Conservation (phyloP, 163 green algal species). For the Chlamydomonas reinhardtii region DNA sequence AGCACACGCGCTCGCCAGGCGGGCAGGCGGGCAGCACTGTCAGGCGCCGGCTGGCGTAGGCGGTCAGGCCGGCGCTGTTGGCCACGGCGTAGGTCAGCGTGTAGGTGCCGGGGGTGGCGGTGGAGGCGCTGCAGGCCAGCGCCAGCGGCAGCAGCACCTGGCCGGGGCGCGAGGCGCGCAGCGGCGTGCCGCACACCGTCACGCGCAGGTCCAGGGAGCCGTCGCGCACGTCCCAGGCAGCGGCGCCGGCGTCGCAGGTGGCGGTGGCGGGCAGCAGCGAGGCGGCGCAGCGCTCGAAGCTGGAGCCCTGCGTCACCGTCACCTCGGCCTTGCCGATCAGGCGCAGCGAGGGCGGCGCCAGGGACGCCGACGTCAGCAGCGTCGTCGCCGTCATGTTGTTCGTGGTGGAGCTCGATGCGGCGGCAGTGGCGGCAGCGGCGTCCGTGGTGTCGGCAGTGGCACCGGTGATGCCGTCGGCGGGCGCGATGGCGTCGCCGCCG, state of each 20-base stretch:
- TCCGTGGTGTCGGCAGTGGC: neutral
- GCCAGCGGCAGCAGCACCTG: constrained; percentile 46
- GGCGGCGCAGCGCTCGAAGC: constrained; percentile 31
- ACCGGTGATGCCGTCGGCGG: neutral
- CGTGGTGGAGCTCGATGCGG: neutral
- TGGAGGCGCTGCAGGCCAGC: constrained; percentile 53
- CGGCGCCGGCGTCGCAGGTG: constrained; percentile 42
- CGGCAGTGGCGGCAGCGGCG: neutral
- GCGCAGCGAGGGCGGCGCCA: neutral
- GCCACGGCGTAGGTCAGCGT: constrained; percentile 55
- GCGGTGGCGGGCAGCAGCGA: neutral
- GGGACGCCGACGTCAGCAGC: neutral
- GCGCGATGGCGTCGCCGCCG: constrained; percentile 1
- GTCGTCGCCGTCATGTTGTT: neutral
- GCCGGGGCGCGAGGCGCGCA: constrained; percentile 6
- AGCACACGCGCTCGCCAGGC: constrained; percentile 55
- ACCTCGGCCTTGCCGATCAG: constrained; percentile 10
- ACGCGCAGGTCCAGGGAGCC: constrained; percentile 32
- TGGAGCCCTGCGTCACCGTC: constrained; percentile 1
- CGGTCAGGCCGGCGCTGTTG: constrained; percentile 59
- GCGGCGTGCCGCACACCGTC: constrained; percentile 18
- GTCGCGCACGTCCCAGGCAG: constrained; percentile 21
- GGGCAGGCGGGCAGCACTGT: constrained; percentile 51
- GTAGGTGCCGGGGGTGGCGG: constrained; percentile 44
- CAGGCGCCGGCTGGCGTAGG: constrained; percentile 36